phyloP scores from a whole-genome alignment of 225 moss, liverwort and hornwort species.

The Pseudisothecium myosuroides region DNA sequence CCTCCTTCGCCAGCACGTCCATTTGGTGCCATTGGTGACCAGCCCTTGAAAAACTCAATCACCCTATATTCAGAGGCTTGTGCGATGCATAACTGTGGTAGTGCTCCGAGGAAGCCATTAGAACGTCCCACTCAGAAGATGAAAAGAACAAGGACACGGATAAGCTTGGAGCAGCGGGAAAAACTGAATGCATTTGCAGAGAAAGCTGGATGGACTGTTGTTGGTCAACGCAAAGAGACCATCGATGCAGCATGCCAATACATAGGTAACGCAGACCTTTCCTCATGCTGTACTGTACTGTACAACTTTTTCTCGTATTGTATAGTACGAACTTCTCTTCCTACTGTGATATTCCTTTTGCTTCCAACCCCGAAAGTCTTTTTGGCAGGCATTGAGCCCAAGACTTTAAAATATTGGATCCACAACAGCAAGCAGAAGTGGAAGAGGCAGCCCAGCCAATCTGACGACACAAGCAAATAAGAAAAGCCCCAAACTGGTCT shows the following conservation, averaged over 20 bases:
- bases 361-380: neutral
- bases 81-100: neutral
- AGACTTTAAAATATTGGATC: constrained; percentile 54
- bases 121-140: constrained; percentile 19
- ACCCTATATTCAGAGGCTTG: constrained; percentile 6
- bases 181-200: constrained; percentile 46
- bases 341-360: neutral
- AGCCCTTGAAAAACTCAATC: neutral
- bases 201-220: constrained; percentile 50
- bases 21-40: neutral
- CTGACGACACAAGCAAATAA: constrained; percentile 20
- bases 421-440: constrained; percentile 60
- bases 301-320: neutral
- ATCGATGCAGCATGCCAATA: constrained; percentile 47
- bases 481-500: neutral
- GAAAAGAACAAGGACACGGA: constrained; percentile 40
- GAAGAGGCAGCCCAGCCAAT: constrained; percentile 37
- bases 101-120: constrained; percentile 12
- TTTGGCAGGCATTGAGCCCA: constrained; percentile 41
- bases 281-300: neutral
- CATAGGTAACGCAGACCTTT: constrained; percentile 14
- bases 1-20: constrained; percentile 9
- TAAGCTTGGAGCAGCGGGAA: constrained; percentile 42
- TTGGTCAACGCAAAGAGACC: constrained; percentile 48
- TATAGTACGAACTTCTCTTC: neutral